Conservation (phyloP, 257 asterid species). For the Solanum boliviense region DNA sequence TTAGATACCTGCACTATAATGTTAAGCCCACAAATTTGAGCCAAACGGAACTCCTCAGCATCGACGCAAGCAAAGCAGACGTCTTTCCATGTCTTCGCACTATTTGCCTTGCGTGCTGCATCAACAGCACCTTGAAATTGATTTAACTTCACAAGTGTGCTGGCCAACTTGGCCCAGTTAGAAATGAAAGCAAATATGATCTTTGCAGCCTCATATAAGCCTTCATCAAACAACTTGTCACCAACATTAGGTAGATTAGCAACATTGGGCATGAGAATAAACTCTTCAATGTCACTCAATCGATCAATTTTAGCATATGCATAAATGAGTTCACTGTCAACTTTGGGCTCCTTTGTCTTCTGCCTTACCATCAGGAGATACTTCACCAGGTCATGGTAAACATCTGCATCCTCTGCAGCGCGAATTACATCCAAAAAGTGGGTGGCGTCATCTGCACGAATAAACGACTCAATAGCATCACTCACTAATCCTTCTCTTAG, state of each 20-base stretch:
- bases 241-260: conserved; percentile 98
- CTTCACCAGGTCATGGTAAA: conserved; percentile 88
- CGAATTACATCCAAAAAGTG: conserved; percentile 78
- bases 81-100: conserved; percentile 98
- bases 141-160: conserved; percentile 75
- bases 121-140: conserved; percentile 99
- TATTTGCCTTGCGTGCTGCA: conserved; percentile 99
- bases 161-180: conserved; percentile 96
- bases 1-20: conserved; percentile 84
- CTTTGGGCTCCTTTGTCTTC: conserved; percentile 94
- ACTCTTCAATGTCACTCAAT: conserved; percentile 90
- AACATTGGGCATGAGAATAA: conserved; percentile 97
- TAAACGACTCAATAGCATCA: conserved; percentile 95
- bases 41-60: conserved; percentile 99
- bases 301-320: conserved; percentile 97
- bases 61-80: conserved; percentile 98
- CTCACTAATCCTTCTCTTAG: conserved; percentile 94
- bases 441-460: conserved; percentile 94
- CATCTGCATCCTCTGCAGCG: conserved; percentile 84
- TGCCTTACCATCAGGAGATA: conserved; percentile 97
- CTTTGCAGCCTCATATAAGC: conserved; percentile 93
- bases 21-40: conserved; percentile 98
- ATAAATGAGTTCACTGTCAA: conserved; percentile 94
- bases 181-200: conserved; percentile 86
- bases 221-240: conserved; percentile 95